These are phyloP conservation scores for Talaromyces amestolkiae DNA, from an alignment of 2,329 filamentous ascomycete genomes.

Conservation along the genomic window DNA sequence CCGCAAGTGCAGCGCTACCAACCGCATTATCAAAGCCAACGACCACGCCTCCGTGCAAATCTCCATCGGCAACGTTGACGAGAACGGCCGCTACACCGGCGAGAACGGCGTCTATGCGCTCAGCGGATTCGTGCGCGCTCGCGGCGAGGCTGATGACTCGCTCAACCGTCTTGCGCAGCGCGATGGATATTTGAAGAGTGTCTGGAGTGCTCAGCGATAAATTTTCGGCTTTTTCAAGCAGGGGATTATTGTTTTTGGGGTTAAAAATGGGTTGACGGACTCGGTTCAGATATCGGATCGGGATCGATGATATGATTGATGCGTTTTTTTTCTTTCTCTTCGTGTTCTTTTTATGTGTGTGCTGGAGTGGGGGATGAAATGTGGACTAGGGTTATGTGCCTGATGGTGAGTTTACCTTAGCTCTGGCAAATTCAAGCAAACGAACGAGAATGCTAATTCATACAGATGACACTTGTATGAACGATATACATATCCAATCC, in stretches of 20 bases:
- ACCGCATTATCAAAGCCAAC: conserved; percentile 99
- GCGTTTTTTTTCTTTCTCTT: not conserved
- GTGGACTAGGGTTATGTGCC: conserved; percentile 4
- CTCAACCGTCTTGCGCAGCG: conserved; percentile 94
- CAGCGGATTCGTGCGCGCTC: conserved; percentile 94
- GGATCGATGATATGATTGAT: conserved; percentile 19
- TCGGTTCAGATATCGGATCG: conserved; percentile 9
- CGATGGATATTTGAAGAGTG: conserved; percentile 94
- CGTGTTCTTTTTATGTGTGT: conserved; percentile 1
- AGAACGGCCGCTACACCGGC: conserved; percentile 94
- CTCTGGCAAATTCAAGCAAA: not conserved
- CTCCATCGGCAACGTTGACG: conserved; percentile 95
- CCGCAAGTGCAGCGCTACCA: conserved; percentile 97
- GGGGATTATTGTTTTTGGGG: not conserved
- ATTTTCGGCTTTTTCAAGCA: conserved; percentile 18
- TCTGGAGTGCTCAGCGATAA: conserved; percentile 76
- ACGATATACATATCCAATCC: conserved; percentile 10
- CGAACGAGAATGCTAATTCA: not conserved
- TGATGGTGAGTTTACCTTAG: conserved; percentile 14
- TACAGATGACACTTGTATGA: conserved; percentile 8
- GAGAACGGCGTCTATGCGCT: conserved; percentile 98
- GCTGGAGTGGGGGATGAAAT: not conserved
- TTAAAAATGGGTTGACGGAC: conserved; percentile 19
- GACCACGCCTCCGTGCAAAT: conserved; percentile 99
- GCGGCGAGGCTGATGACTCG: conserved; percentile 96